Conservation (phyloP, 805 yeast species). For the Blastobotrys attinorum region DNA sequence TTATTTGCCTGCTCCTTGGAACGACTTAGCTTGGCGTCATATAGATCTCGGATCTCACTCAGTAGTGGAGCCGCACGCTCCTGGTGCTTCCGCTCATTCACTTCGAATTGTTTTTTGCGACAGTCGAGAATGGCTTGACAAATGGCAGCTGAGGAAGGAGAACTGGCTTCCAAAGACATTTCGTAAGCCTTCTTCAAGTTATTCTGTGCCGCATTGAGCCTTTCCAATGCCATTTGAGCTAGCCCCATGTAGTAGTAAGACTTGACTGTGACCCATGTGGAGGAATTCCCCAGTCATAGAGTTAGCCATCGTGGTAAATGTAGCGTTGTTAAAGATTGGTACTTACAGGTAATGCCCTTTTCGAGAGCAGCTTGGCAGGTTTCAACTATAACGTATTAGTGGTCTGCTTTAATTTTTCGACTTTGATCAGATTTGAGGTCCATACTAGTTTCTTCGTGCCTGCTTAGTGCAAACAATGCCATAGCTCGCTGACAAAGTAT, state of each 20-base stretch:
- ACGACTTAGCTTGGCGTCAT: conserved; percentile 10
- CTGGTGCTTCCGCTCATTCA: conserved; percentile 19
- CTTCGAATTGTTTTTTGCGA: conserved; percentile 21
- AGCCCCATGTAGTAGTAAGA: conserved; percentile 22
- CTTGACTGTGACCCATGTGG: too few species aligned
- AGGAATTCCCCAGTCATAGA: too few species aligned
- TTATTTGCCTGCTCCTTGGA: conserved; percentile 10
- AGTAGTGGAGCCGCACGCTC: conserved; percentile 18
- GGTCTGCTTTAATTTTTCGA: too few species aligned
- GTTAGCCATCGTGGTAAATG: too few species aligned
- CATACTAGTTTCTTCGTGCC: conserved; percentile 18
- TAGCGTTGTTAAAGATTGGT: conserved; percentile 5
- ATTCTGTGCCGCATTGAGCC: conserved; percentile 23
- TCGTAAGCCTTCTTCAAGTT: conserved; percentile 24
- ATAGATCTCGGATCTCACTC: conserved; percentile 19
- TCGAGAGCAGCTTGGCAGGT: conserved; percentile 20
- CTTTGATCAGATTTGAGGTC: too few species aligned
- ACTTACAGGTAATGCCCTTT: conserved; percentile 11
- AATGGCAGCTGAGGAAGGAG: conserved; percentile 24
- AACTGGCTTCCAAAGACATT: conserved; percentile 18
- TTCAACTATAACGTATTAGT: conserved; percentile 6
- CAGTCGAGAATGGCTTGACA: conserved; percentile 20
- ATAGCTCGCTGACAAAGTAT: conserved; percentile 18
- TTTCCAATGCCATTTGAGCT: conserved; percentile 20
- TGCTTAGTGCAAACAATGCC: conserved; percentile 18